phyloP scores from a whole-genome alignment of 2,329 filamentous ascomycete genomes.

The Fusarium humuli region DNA sequence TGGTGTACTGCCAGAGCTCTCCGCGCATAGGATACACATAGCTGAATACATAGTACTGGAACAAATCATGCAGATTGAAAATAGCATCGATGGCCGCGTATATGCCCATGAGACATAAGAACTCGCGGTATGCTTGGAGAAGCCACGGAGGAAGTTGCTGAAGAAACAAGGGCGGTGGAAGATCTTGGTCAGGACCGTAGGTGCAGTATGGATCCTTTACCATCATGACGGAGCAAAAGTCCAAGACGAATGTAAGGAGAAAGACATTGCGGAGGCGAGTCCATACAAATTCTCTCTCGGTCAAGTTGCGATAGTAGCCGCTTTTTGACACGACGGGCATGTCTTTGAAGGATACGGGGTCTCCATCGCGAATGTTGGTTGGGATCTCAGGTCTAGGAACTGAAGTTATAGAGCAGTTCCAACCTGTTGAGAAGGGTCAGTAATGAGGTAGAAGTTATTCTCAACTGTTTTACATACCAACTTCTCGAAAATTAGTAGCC shows the following conservation, averaged over 20 bases:
- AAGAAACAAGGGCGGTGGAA: slow-evolving; percentile 57
- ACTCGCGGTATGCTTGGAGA: slow-evolving; percentile 66
- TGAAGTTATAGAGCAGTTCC: slow-evolving; percentile 66
- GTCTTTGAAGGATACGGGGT: slow-evolving; percentile 55
- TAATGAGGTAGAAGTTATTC: neutral
- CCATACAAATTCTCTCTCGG: slow-evolving; percentile 59
- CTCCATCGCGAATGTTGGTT: slow-evolving; percentile 47
- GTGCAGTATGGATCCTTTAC: slow-evolving; percentile 84
- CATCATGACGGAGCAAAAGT: slow-evolving; percentile 75
- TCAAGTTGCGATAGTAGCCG: slow-evolving; percentile 60
- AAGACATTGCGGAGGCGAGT: slow-evolving; percentile 60
- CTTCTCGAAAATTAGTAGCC: slow-evolving; percentile 64
- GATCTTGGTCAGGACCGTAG: slow-evolving; percentile 58
- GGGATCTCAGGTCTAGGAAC: slow-evolving; percentile 62
- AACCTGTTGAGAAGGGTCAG: slow-evolving; percentile 53
- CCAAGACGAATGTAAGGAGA: slow-evolving; percentile 73
- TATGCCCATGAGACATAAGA: slow-evolving; percentile 67
- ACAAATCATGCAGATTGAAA: slow-evolving; percentile 70
- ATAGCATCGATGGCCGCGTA: slow-evolving; percentile 70
- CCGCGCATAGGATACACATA: slow-evolving; percentile 63
- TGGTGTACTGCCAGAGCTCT: slow-evolving; percentile 65
- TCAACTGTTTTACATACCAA: slow-evolving; percentile 55
- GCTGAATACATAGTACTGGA: slow-evolving; percentile 62
- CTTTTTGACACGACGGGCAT: slow-evolving; percentile 57
- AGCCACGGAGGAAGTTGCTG: slow-evolving; percentile 56